Base-by-base conservation (phyloP, 352 stramenopile species). In the Lagenidium giganteum region DNA sequence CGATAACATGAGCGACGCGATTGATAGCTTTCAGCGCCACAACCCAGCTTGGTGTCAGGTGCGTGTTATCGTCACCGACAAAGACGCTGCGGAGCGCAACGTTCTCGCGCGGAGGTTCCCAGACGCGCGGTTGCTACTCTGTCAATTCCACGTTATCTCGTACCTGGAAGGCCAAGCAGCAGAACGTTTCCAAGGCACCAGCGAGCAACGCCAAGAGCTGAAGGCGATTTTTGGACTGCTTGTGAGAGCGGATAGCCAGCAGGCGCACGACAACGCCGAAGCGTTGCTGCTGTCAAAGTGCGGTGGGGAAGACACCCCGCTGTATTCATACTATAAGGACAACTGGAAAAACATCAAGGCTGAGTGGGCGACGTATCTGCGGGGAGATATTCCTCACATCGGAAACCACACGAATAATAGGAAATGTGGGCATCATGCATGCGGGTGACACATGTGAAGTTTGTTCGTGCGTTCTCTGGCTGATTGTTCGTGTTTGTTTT, bases 351-450 rank as follows among this genome's bases (percentile, higher is more conserved):
- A n/a, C n/a, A n/a, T n/a, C n/a, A n/a, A n/a, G n/a, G n/a, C n/a
- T 1, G 29, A 37, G 21, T 37, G 40, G 40, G 40, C 37, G 8
- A 25, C n/a, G 3, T 47, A 37, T 21, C 24, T 23, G 13, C 48
- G 40, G 16, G 48, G 48, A 18, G 40, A 57, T n/a, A 27, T 51
- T 0, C 33, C 42, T 0, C 42, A 47, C 17, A 18, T 42, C 3
- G 51, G 22, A 0, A 57, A 43, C 34, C 45, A 57, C 27, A 57
- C 41, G 0, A 57, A 57, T 41, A 57, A 51, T 16, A n/a, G n/a
- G n/a, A n/a, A n/a, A n/a, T n/a, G n/a, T n/a, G n/a, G n/a, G n/a
- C n/a, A n/a, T n/a, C n/a, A n/a, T n/a, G n/a, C n/a, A n/a, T n/a
- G n/a, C n/a, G n/a, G n/a, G n/a, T n/a, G n/a, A n/a, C n/a, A n/a